These are phyloP conservation scores for Psilocybe tampanensis DNA, from an alignment of 768 basidiomycete species.

Conservation along the genomic window DNA sequence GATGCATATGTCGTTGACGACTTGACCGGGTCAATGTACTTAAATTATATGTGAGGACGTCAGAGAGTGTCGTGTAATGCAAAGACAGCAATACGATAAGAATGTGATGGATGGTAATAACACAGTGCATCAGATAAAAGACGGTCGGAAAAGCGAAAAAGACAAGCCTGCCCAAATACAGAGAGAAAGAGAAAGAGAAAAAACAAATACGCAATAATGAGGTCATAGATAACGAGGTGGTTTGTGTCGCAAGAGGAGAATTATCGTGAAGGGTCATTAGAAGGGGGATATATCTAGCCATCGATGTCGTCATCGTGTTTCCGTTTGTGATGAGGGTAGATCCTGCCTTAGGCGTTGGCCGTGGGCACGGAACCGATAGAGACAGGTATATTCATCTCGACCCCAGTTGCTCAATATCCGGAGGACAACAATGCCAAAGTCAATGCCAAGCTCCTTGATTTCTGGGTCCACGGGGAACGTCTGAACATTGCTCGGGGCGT, in stretches of 20 bases:
- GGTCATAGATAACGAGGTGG: constrained; percentile 8
- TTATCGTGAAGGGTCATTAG: constrained; percentile 16
- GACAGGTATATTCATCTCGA: constrained; percentile 77
- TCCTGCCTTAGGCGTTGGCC: constrained; percentile 54
- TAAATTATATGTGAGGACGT: constrained; percentile 2
- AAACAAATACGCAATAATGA: constrained; percentile 15
- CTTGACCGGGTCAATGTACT: not conserved
- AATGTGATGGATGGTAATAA: constrained; percentile 14
- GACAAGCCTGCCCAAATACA: constrained; percentile 14
- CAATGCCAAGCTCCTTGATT: constrained; percentile 69
- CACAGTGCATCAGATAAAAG: constrained; percentile 17
- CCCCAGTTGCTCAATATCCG: constrained; percentile 89
- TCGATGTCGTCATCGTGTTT: constrained; percentile 19
- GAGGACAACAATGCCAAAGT: constrained; percentile 85
- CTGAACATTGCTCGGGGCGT: constrained; percentile 67
- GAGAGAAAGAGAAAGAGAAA: not conserved
- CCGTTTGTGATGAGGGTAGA: constrained; percentile 36
- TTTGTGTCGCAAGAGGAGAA: constrained; percentile 7
- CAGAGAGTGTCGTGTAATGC: constrained; percentile 17
- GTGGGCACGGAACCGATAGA: constrained; percentile 86
- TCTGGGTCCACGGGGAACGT: constrained; percentile 76
- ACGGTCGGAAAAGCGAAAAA: constrained; percentile 2
- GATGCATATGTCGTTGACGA: not conserved
- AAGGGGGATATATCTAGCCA: not conserved
- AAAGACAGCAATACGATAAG: constrained; percentile 21